phyloP scores from a whole-genome alignment of 108 stramenopile species.

The Poteriospumella lacustris region DNA sequence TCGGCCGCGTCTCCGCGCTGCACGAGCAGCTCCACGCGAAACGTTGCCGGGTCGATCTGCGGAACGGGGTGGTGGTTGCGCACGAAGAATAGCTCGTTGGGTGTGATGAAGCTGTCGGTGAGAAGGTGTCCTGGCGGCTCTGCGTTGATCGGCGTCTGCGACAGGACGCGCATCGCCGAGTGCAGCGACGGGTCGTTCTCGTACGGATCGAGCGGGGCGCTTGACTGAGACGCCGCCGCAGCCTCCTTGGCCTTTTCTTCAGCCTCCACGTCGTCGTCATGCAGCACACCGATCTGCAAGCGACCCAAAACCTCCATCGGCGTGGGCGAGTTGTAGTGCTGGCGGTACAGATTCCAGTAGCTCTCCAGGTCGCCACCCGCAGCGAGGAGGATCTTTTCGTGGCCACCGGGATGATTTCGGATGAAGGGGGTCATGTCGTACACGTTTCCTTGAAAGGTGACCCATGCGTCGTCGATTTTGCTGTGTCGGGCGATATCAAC shows the following conservation, averaged over 20 bases:
- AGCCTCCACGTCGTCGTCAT: background rate
- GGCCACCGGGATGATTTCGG: constrained; percentile 59
- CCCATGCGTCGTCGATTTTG: constrained; percentile 64
- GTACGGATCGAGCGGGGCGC: constrained; percentile 42
- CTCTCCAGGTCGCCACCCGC: constrained; percentile 72
- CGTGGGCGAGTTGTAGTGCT: constrained; percentile 46
- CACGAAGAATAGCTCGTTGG: constrained; percentile 66
- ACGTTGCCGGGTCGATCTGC: constrained; percentile 54
- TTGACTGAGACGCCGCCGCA: background rate
- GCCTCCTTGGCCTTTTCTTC: background rate
- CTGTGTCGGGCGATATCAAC: constrained; percentile 51
- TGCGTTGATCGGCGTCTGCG: constrained; percentile 61
- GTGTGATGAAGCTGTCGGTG: constrained; percentile 66
- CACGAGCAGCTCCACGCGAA: constrained; percentile 50
- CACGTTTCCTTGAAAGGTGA: constrained; percentile 76
- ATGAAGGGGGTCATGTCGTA: constrained; percentile 94
- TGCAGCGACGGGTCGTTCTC: constrained; percentile 61
- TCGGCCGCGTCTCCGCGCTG: background rate
- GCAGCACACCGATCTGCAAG: constrained; percentile 44
- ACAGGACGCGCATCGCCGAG: constrained; percentile 47
- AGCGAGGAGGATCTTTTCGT: constrained; percentile 77
- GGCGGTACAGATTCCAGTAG: constrained; percentile 65
- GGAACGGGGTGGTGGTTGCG: constrained; percentile 75
- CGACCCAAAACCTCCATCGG: constrained; percentile 24
- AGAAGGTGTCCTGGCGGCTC: constrained; percentile 62